phyloP scores from a whole-genome alignment of 2,329 filamentous ascomycete species.

The Aspergillus proliferans region DNA sequence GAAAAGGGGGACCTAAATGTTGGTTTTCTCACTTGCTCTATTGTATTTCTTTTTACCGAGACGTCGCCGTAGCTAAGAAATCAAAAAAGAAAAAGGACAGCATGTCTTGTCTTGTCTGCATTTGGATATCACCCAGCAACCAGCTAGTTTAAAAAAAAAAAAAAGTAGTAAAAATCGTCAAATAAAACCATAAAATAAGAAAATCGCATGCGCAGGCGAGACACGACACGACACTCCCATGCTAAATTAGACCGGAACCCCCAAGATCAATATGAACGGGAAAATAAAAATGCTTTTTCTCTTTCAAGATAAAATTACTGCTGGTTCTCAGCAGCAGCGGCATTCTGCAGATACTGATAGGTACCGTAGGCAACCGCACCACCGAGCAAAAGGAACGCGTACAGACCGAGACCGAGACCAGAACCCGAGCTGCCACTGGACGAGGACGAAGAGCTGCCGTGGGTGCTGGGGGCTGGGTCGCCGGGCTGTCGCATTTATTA shows the following conservation, averaged over 20 bases:
- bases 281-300: no score
- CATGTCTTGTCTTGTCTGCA: conserved; percentile 3
- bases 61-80: no score
- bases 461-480: conserved; percentile 67
- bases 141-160: neutral
- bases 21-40: no score
- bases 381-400: conserved; percentile 72
- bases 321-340: conserved; percentile 16
- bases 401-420: conserved; percentile 68
- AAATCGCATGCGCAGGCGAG: neutral
- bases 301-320: conserved; percentile 16
- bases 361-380: conserved; percentile 70
- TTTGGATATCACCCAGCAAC: conserved; percentile 9
- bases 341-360: conserved; percentile 73
- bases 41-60: no score
- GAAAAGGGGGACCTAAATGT: no score
- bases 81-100: conserved; percentile 1
- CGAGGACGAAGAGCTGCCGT: conserved; percentile 42
- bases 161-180: neutral
- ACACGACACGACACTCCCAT: no score
- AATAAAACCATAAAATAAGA: neutral
- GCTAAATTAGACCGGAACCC: neutral
- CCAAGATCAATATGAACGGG: neutral
- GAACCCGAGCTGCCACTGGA: conserved; percentile 23
- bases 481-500: conserved; percentile 48